These are phyloP conservation scores for Coemansia sp. DNA, from an alignment of 192 early-diverging fungal genomes.

Conservation along the genomic window DNA sequence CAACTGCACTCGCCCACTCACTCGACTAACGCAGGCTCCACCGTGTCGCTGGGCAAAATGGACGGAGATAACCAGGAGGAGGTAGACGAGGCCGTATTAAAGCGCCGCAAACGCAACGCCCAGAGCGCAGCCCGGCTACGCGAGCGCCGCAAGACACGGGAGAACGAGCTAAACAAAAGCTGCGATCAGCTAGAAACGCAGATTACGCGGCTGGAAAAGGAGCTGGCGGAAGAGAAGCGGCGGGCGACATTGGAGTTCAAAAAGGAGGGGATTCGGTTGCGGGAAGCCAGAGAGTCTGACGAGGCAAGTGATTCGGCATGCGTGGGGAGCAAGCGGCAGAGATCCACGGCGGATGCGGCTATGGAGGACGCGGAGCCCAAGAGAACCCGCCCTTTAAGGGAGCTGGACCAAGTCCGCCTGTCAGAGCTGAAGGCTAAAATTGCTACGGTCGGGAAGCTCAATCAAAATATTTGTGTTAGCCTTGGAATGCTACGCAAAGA, in stretches of 20 bases:
- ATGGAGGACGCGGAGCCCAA: constrained; percentile 18
- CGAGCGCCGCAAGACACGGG: constrained; percentile 47
- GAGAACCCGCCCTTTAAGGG: constrained; percentile 29
- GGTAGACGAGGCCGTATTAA: constrained; percentile 38
- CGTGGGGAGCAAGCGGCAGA: constrained; percentile 15
- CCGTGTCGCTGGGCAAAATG: neutral
- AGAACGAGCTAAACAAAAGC: constrained; percentile 32
- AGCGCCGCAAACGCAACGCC: constrained; percentile 50
- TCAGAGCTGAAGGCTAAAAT: constrained; percentile 35
- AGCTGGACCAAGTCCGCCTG: constrained; percentile 48
- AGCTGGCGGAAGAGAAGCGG: constrained; percentile 38
- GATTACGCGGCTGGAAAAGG: constrained; percentile 34
- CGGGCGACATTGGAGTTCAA: constrained; percentile 19
- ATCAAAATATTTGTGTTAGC: constrained; percentile 46
- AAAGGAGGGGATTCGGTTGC: neutral
- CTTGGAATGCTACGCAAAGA: constrained; percentile 40
- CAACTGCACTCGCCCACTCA: neutral
- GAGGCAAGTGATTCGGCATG: neutral
- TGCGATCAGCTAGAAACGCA: constrained; percentile 35
- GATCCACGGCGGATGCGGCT: constrained; percentile 2
- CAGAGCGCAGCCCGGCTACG: constrained; percentile 51
- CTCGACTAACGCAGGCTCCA: neutral
- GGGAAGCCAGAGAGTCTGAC: neutral
- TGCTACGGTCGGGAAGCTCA: constrained; percentile 42
- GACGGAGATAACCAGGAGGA: constrained; percentile 6